Conservation (phyloP, 106 monocot genomes). For the Apostasia ramifera region DNA sequence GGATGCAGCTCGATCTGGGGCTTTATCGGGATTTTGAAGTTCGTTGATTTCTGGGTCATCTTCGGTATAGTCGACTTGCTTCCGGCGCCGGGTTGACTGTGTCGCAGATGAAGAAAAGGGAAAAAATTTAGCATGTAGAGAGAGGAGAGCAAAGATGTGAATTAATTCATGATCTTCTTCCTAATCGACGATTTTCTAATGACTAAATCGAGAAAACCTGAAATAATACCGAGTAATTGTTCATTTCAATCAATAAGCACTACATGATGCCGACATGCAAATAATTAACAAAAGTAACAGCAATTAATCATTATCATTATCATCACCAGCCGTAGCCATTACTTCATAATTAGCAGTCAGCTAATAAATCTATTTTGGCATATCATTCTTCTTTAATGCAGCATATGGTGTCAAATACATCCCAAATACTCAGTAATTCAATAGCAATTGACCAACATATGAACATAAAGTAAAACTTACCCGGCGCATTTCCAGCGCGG, state of each 20-base stretch:
- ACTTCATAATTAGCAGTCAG: no score
- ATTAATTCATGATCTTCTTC: not conserved
- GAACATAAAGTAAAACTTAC: slow-evolving; percentile 24
- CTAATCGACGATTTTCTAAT: no score
- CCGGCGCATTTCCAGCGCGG: slow-evolving; percentile 27
- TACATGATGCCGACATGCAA: not conserved
- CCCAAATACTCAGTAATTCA: not conserved
- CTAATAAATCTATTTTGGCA: not conserved
- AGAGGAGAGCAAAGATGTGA: not conserved
- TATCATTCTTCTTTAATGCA: not conserved
- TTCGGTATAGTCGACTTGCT: slow-evolving; percentile 53
- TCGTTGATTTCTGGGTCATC: slow-evolving; percentile 13
- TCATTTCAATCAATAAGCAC: no score
- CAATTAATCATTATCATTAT: no score
- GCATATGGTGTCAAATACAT: not conserved
- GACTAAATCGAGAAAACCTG: not conserved
- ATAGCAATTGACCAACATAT: not conserved
- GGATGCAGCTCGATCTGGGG: not conserved
- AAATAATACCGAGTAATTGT: not conserved
- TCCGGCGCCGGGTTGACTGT: slow-evolving; percentile 50
- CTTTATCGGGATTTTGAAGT: not conserved
- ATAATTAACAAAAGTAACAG: not conserved
- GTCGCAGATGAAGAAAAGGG: not conserved
- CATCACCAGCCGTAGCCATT: no score
- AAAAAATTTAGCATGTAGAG: not conserved